A percentile compares a stretch with the other conserved stretches of the same genome.
phyloP scores from a whole-genome alignment of 2,329 filamentous ascomycete genomes.

The Beauveria bassiana region DNA sequence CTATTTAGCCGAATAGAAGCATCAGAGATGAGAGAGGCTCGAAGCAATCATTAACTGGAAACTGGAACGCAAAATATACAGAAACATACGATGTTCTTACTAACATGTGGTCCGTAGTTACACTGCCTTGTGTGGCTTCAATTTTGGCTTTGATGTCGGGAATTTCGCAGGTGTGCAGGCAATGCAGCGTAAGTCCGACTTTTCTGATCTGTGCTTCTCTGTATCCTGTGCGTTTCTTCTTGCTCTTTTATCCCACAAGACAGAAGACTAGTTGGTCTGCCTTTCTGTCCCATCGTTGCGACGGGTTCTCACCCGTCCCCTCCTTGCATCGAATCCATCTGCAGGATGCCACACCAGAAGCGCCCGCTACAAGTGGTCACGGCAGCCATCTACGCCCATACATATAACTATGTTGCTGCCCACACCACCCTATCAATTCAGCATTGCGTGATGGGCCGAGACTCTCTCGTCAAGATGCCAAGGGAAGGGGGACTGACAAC shows the following conservation, averaged over 20 bases:
- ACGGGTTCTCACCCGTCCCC: background rate
- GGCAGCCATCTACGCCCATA: background rate
- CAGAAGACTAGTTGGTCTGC: no score
- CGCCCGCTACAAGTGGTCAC: background rate
- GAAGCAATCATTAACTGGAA: no score
- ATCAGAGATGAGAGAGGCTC: no score
- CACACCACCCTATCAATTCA: background rate
- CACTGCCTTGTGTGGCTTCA: constrained; percentile 19
- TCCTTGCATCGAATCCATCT: background rate
- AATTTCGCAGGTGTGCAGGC: constrained; percentile 20
- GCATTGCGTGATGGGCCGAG: background rate
- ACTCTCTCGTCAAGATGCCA: background rate
- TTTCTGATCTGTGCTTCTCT: no score
- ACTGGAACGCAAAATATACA: no score
- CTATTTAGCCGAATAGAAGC: background rate
- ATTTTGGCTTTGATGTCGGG: constrained; percentile 22
- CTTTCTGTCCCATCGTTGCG: background rate
- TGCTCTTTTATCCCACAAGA: no score
- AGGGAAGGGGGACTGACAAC: background rate
- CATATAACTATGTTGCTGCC: background rate
- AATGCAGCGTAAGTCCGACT: constrained; percentile 15
- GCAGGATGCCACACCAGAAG: background rate
- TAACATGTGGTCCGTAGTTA: constrained; percentile 13
- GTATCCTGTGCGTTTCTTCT: no score
- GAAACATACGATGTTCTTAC: background rate